Evolutionary conservation across 176 grass and related monocot genomes (phyloP).

Genomic region (Phyllostachys edulis): DNA sequence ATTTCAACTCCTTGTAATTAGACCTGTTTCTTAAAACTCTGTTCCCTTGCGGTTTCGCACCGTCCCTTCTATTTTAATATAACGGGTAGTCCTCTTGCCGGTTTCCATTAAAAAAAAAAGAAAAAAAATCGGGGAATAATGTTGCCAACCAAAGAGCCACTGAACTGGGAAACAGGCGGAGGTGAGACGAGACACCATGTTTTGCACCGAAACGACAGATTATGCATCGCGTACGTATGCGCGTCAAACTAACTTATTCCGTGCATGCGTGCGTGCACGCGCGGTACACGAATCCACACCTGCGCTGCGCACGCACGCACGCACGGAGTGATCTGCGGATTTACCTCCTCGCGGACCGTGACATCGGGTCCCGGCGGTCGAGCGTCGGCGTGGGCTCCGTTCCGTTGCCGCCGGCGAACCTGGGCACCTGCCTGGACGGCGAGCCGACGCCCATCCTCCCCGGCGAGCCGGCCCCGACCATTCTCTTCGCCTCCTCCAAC

Average conservation of each 20-base stretch:
- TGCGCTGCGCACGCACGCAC: neutral
- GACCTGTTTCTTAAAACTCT: too few relatives aligned
- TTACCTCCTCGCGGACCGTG: constrained; percentile 66
- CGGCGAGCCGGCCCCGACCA: constrained; percentile 47
- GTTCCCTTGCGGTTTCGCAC: too few relatives aligned
- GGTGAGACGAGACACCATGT: neutral
- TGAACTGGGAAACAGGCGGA: neutral
- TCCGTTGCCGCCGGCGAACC: constrained; percentile 40
- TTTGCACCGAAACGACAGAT: neutral
- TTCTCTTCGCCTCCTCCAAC: constrained; percentile 65
- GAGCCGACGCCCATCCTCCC: constrained; percentile 35
- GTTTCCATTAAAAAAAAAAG: too few relatives aligned
- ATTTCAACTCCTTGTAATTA: too few relatives aligned
- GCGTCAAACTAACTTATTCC: neutral
- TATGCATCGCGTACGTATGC: neutral
- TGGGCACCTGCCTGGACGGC: constrained; percentile 45
- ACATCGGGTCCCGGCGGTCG: constrained; percentile 65
- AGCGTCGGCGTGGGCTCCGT: constrained; percentile 43
- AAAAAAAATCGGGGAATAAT: neutral
- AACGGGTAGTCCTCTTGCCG: too few relatives aligned
- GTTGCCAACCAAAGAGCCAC: neutral
- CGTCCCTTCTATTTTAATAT: too few relatives aligned
- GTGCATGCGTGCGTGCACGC: neutral
- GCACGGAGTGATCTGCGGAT: neutral
- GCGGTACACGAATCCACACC: neutral